phyloP scores from a whole-genome alignment of 495 filamentous ascomycete species.

The Trichoderma asperelloides region DNA sequence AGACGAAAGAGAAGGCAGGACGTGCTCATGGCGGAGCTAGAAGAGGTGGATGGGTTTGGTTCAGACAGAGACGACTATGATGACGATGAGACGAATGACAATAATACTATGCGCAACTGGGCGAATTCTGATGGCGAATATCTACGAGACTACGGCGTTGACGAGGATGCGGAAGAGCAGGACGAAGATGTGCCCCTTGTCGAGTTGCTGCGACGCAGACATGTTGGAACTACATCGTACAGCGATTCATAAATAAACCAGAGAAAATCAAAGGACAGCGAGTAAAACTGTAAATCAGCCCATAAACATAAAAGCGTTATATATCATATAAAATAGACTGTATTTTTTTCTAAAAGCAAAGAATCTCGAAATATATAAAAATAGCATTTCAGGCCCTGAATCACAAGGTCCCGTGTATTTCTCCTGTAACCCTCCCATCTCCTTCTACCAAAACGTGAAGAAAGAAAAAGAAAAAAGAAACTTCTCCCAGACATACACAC shows the following conservation, averaged over 20 bases:
- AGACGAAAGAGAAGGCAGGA: constrained; percentile 15
- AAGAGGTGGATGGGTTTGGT: constrained; percentile 30
- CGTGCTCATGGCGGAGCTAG: constrained; percentile 28
- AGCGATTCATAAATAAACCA: background rate
- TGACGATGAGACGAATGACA: constrained; percentile 14
- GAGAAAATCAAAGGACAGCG: background rate
- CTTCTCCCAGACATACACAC: background rate
- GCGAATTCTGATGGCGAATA: constrained; percentile 77
- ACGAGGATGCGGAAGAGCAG: constrained; percentile 47
- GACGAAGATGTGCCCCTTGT: constrained; percentile 76
- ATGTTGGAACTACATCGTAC: background rate
- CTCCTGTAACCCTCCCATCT: background rate
- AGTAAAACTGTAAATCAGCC: background rate
- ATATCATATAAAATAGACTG: background rate
- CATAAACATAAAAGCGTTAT: background rate
- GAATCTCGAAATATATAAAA: background rate
- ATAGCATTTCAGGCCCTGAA: background rate
- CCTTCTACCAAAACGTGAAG: too few relatives aligned
- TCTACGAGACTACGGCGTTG: constrained; percentile 83
- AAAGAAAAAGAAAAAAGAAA: too few relatives aligned
- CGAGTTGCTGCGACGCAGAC: constrained; percentile 48
- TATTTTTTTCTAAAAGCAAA: background rate
- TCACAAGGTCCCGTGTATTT: background rate
- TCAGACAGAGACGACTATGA: constrained; percentile 21
- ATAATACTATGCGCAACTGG: constrained; percentile 45